Base-by-base conservation (phyloP, 768 basidiomycete genomes). In the Candolleomyces eurysporus region DNA sequence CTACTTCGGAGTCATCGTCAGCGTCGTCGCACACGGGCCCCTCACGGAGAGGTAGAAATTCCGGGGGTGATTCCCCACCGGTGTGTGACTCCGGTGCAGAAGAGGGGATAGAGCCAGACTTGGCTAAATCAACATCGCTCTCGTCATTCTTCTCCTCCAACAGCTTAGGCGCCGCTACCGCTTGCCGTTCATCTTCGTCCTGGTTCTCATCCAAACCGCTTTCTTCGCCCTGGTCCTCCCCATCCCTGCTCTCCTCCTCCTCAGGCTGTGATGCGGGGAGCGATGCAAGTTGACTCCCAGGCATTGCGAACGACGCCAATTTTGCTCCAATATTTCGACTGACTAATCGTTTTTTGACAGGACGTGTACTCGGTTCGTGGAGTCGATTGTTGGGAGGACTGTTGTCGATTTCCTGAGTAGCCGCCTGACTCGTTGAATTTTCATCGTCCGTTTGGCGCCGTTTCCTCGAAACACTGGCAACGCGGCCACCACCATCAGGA, bases 171-270 rank as follows among this genome's bases (percentile, higher is more conserved):
- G 26, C 26, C 4, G 26, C 26, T 36, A 36, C 36, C 36, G 6
- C 36, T 36, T 2, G 36, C 8, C 36, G 8, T 11, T 36, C 36
- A 11, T 36, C 36, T 36, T 36, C 8, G 36, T 36, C 36, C 36
- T 36, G 6, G 36, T 36, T 36, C 26, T 26, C 26, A 4, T n/a
- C 43, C 43, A 45, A n/a, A 45, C n/a, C n/a, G 43, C 4, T n/a
- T 45, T 67, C 63, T 17, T 55, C 51, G 2, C 50, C 57, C 5
- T 60, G 48, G 19, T 65, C 59, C 1, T 60, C 63, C 32, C 66
- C 63, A 13, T 58, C 26, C 26, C 26, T 4, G 26, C 26, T 26
- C 26, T 26, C 26, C 70, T 39, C 63, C 65, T 71, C 73, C 1
- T 66, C n/a, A 21, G 19, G 5, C 3, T 31, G 13, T 11, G 54